Evolutionary conservation across 768 basidiomycete genomes (phyloP).

Genomic region (Coprinopsis sp.): DNA sequence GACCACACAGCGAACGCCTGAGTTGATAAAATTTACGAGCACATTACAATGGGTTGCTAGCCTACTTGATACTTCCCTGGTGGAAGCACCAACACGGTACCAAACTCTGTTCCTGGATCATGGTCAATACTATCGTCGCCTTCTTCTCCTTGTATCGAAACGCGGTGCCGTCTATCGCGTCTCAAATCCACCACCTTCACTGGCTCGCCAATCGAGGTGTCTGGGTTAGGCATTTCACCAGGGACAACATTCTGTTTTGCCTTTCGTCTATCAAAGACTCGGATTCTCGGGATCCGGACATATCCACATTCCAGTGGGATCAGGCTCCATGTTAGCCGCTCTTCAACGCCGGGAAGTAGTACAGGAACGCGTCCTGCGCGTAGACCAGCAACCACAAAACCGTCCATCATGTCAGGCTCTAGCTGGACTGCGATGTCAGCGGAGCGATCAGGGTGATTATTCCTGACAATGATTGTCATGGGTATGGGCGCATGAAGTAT

Average conservation of each 20-base stretch:
- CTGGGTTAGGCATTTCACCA: constrained; percentile 26
- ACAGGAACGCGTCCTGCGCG: constrained; percentile 62
- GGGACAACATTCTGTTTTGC: constrained; percentile 20
- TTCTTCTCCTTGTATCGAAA: constrained; percentile 1
- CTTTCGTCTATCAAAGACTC: constrained; percentile 50
- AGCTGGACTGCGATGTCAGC: constrained; percentile 69
- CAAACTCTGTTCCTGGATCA: constrained; percentile 13
- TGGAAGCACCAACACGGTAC: constrained; percentile 34
- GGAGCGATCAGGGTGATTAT: constrained; percentile 56
- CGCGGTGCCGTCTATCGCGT: constrained; percentile 27
- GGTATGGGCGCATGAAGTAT: constrained; percentile 57
- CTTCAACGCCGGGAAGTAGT: constrained; percentile 71
- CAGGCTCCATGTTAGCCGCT: constrained; percentile 59
- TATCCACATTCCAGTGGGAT: constrained; percentile 74
- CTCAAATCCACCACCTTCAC: constrained; percentile 54
- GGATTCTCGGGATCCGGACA: constrained; percentile 56
- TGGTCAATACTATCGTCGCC: constrained; percentile 15
- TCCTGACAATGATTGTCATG: constrained; percentile 59
- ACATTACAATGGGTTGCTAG: no score
- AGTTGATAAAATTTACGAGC: no score
- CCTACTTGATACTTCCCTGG: no score
- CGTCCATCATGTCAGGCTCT: constrained; percentile 61
- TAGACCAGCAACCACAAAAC: constrained; percentile 80
- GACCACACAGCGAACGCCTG: no score
- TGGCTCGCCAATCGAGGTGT: constrained; percentile 42